phyloP scores from a whole-genome alignment of 345 rosid genomes.

The Crucihimalaya himalaica region DNA sequence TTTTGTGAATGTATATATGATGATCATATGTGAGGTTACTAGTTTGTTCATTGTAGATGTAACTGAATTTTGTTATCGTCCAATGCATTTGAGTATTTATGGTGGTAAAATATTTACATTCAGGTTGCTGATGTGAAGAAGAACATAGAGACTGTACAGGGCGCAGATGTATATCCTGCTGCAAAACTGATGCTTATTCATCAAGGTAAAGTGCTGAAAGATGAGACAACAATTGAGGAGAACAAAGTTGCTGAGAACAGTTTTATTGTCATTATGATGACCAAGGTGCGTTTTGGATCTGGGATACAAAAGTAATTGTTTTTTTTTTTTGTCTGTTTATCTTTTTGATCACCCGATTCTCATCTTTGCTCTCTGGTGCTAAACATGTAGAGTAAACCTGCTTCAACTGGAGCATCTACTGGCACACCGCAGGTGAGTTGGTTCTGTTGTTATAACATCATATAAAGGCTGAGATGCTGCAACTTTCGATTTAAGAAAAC shows the following conservation, averaged over 20 bases:
- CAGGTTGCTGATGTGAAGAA: constrained; percentile 81
- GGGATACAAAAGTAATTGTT: not conserved
- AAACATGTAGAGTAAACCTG: constrained; percentile 54
- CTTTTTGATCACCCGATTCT: not conserved
- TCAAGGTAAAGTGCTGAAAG: constrained; percentile 85
- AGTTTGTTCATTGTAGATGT: not conserved
- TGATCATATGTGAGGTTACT: constrained; percentile 1
- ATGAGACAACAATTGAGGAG: constrained; percentile 71
- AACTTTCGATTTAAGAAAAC: not conserved
- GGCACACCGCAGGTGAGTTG: constrained; percentile 53
- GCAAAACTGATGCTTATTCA: constrained; percentile 75
- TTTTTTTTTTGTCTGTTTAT: not conserved
- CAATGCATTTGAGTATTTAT: not conserved
- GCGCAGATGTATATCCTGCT: constrained; percentile 70
- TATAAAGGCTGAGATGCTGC: constrained; percentile 4
- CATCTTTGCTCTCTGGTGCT: not conserved
- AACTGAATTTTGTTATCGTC: not conserved
- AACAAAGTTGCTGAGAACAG: constrained; percentile 72
- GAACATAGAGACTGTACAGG: constrained; percentile 69
- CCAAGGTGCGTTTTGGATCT: constrained; percentile 54
- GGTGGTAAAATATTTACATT: not conserved
- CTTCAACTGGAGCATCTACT: constrained; percentile 60
- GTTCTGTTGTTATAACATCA: constrained; percentile 2
- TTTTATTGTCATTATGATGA: constrained; percentile 79
- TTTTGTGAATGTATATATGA: not conserved